phyloP scores from a whole-genome alignment of 495 filamentous ascomycete species.

The Corynascus novoguineensis region DNA sequence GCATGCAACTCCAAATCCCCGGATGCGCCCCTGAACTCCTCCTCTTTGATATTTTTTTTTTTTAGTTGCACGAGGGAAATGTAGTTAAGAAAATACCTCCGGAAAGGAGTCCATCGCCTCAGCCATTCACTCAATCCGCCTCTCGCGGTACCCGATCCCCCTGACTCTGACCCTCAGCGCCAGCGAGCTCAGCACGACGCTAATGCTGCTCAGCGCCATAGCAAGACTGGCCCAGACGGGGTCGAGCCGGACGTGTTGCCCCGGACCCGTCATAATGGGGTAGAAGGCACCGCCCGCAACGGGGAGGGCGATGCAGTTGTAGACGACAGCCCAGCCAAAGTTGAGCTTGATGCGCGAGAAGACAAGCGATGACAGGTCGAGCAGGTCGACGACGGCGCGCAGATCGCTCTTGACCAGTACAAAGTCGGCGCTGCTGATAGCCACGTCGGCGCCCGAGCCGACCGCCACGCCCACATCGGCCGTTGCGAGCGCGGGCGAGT shows the following conservation, averaged over 20 bases:
- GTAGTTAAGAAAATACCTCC: background rate
- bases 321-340: constrained; percentile 83
- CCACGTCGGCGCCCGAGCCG: constrained; percentile 77
- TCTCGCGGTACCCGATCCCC: constrained; percentile 46
- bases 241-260: constrained; percentile 53
- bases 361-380: constrained; percentile 63
- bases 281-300: constrained; percentile 80
- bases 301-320: constrained; percentile 74
- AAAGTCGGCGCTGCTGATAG: constrained; percentile 75
- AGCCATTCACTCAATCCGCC: constrained; percentile 15
- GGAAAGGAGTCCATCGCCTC: no score
- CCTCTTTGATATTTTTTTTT: no score
- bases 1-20: background rate
- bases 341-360: constrained; percentile 80
- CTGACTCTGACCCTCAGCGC: constrained; percentile 50
- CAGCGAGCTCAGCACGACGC: constrained; percentile 68
- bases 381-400: constrained; percentile 61
- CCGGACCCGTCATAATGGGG: constrained; percentile 50
- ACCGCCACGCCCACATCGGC: constrained; percentile 83
- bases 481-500: constrained; percentile 71
- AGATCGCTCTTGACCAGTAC: constrained; percentile 76
- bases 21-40: no score
- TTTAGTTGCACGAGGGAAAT: no score
- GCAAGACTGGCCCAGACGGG: constrained; percentile 83
- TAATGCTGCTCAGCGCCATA: constrained; percentile 82